A percentile compares a stretch with the other conserved stretches of the same genome.
Evolutionary conservation across 306 rosid genomes (phyloP).

Genomic region (Cajanus cajan): DNA sequence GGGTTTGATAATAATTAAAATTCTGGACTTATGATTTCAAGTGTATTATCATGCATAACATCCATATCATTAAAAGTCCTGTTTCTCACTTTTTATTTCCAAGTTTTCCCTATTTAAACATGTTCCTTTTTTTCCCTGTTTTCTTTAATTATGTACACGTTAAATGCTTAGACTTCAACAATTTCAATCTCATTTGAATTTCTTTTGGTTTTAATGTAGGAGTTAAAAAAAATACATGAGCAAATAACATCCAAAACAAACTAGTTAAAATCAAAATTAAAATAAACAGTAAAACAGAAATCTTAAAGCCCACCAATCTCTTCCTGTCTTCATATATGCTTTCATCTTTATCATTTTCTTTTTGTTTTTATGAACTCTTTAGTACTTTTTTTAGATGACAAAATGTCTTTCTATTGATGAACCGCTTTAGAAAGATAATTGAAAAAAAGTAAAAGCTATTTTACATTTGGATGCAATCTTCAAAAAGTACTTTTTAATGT

Average conservation of each 20-base stretch:
- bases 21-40: background rate
- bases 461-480: conserved; percentile 1
- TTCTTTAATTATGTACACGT: background rate
- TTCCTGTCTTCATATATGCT: background rate
- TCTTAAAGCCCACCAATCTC: background rate
- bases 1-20: conserved; percentile 18
- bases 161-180: background rate
- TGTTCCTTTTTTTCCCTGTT: conserved; percentile 4
- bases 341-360: background rate
- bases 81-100: background rate
- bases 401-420: background rate
- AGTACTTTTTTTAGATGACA: background rate
- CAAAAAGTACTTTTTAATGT: background rate
- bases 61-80: background rate
- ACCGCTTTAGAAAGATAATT: background rate
- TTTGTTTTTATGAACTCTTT: background rate
- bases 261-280: background rate
- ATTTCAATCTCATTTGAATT: conserved; percentile 4
- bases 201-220: background rate
- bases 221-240: background rate
- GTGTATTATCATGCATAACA: background rate
- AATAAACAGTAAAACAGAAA: background rate
- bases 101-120: conserved; percentile 4
- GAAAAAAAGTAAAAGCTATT: background rate
- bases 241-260: background rate